phyloP scores from a whole-genome alignment of 108 stramenopile genomes.

The Seminavis robusta region DNA sequence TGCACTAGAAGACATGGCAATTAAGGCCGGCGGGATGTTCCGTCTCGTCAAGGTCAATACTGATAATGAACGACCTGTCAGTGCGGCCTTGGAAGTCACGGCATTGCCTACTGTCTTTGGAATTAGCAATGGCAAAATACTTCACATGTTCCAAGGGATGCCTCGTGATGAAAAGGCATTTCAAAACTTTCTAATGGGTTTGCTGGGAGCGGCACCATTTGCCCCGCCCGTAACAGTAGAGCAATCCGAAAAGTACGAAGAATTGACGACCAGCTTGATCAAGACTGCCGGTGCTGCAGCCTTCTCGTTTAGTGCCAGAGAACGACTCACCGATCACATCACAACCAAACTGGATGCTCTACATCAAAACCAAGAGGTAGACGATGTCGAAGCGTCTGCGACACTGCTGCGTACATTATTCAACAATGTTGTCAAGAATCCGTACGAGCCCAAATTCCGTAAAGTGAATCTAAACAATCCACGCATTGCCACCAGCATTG shows the following conservation, averaged over 20 bases:
- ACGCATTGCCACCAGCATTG: slow-evolving; percentile 61
- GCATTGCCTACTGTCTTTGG: slow-evolving; percentile 86
- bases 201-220: slow-evolving; percentile 59
- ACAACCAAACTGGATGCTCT: slow-evolving; percentile 52
- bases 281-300: slow-evolving; percentile 65
- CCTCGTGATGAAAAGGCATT: slow-evolving; percentile 65
- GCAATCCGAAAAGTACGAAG: slow-evolving; percentile 52
- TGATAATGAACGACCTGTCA: slow-evolving; percentile 69
- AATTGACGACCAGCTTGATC: slow-evolving; percentile 58
- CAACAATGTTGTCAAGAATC: slow-evolving; percentile 66
- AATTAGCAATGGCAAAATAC: slow-evolving; percentile 72
- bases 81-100: slow-evolving; percentile 71
- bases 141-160: slow-evolving; percentile 82
- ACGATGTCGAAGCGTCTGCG: slow-evolving; percentile 70
- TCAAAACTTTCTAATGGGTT: slow-evolving; percentile 80
- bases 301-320: slow-evolving; percentile 76
- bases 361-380: slow-evolving; percentile 43
- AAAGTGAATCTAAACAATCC: slow-evolving; percentile 74
- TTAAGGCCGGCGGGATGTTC: slow-evolving; percentile 76
- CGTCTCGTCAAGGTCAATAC: slow-evolving; percentile 87
- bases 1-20: slow-evolving; percentile 77
- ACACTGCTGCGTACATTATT: slow-evolving; percentile 61
- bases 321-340: slow-evolving; percentile 62
- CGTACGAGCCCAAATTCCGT: slow-evolving; percentile 67
- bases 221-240: slow-evolving; percentile 57